A percentile compares a stretch with the other conserved stretches of the same genome.
These are phyloP conservation scores for Pluteus cervinus DNA, from an alignment of 768 basidiomycete genomes.

Conservation along the genomic window DNA sequence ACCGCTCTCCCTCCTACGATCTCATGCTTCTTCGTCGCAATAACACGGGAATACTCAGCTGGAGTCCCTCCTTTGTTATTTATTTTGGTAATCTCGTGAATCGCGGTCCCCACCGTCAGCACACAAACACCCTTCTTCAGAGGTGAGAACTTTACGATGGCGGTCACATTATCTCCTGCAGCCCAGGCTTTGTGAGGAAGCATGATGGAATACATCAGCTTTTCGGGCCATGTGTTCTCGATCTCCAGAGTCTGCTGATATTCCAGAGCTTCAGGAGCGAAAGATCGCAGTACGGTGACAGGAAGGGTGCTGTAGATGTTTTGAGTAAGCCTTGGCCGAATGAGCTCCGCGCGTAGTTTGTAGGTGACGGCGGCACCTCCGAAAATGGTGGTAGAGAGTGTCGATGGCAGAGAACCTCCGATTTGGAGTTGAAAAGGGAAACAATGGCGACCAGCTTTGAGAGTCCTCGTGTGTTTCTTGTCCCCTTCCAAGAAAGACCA, in stretches of 20 bases:
- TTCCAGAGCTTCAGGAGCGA: constrained; percentile 80
- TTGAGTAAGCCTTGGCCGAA: constrained; percentile 58
- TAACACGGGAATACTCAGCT: constrained; percentile 56
- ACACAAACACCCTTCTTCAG: constrained; percentile 80
- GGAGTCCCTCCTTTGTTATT: constrained; percentile 42
- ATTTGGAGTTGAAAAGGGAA: constrained; percentile 91
- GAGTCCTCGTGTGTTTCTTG: constrained; percentile 73
- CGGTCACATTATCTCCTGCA: constrained; percentile 78
- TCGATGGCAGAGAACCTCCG: constrained; percentile 81
- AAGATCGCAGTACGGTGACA: constrained; percentile 67
- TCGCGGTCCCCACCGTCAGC: constrained; percentile 53
- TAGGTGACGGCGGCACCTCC: constrained; percentile 73
- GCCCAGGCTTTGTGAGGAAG: constrained; percentile 96
- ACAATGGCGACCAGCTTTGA: constrained; percentile 91
- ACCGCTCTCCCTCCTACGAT: constrained; percentile 55
- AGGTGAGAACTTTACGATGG: constrained; percentile 82
- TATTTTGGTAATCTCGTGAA: constrained; percentile 73
- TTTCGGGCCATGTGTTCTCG: constrained; percentile 96
- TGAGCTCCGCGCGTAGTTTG: constrained; percentile 83
- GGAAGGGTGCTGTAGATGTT: constrained; percentile 56
- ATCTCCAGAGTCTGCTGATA: constrained; percentile 95
- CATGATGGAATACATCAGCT: constrained; percentile 93
- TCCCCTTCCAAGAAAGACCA: constrained; percentile 91
- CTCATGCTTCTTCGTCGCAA: constrained; percentile 63
- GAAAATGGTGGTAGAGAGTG: constrained; percentile 46